Evolutionary conservation across 2,329 filamentous ascomycete genomes (phyloP).

Genomic region (Cylindrodendrum hubeiense): DNA sequence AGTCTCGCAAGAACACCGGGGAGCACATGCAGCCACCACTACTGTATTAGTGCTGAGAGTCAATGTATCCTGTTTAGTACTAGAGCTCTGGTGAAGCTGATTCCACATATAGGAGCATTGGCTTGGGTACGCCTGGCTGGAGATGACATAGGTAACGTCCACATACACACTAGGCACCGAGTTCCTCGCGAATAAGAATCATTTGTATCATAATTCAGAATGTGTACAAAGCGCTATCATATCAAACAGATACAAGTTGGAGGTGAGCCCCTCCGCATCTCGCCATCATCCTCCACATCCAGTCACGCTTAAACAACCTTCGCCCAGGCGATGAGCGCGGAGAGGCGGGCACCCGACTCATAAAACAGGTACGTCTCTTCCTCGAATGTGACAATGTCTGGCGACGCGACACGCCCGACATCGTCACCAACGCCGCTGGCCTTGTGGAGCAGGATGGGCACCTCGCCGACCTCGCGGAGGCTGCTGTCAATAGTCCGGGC

Average conservation of each 20-base stretch:
- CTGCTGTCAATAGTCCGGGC: conserved; percentile 31
- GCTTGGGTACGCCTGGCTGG: no score
- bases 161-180: no score
- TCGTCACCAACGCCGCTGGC: conserved; percentile 14
- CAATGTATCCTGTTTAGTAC: no score
- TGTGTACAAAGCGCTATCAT: not conserved
- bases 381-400: not conserved
- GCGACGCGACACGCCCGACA: conserved; percentile 20
- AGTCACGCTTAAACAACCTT: conserved; percentile 7
- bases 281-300: not conserved
- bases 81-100: no score
- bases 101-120: no score
- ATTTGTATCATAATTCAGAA: not conserved
- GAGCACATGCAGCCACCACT: no score
- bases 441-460: conserved; percentile 24
- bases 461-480: conserved; percentile 21
- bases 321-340: conserved; percentile 20
- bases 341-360: conserved; percentile 15
- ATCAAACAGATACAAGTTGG: not conserved
- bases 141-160: no score
- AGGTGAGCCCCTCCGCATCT: not conserved
- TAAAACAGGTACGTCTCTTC: conserved; percentile 26
- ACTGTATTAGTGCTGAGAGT: no score
- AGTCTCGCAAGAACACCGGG: no score
- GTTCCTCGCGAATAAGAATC: not conserved